A percentile compares a stretch with the other conserved stretches of the same genome.
Conservation (phyloP, 1,284 basidiomycete genomes). For the Leccinum huronense region DNA sequence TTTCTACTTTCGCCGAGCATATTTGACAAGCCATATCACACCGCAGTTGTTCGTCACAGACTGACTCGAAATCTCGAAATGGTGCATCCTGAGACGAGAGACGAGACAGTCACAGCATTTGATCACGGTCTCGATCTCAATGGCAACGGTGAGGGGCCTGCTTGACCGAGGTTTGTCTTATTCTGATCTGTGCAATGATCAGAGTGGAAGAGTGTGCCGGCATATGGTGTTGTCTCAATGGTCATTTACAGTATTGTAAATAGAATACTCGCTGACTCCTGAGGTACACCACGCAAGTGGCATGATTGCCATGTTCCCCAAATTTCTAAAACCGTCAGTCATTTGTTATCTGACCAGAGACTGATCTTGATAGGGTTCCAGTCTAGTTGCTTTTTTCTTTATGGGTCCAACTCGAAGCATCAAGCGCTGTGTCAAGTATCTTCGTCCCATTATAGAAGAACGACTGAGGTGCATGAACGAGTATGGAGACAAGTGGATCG, state of each 20-base stretch:
- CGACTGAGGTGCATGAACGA: slow-evolving; percentile 33
- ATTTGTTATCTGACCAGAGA: too few species aligned
- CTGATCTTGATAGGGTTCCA: background rate
- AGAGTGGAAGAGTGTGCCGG: slow-evolving; percentile 35
- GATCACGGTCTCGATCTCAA: slow-evolving; percentile 23
- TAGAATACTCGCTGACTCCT: slow-evolving; percentile 34
- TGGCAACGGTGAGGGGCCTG: slow-evolving; percentile 15
- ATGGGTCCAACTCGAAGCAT: background rate
- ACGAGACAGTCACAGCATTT: slow-evolving; percentile 36
- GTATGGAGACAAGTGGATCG: slow-evolving; percentile 38
- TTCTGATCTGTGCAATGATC: background rate
- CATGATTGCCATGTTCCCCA: slow-evolving; percentile 25
- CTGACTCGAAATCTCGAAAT: background rate
- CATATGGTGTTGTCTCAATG: slow-evolving; percentile 8
- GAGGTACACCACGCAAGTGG: too few species aligned
- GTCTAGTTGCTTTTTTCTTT: slow-evolving; percentile 5
- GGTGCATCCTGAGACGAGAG: slow-evolving; percentile 17
- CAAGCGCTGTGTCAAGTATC: slow-evolving; percentile 24
- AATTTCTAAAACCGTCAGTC: too few species aligned
- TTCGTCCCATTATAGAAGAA: slow-evolving; percentile 38
- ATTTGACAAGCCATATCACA: too few species aligned
- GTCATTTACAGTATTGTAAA: slow-evolving; percentile 35
- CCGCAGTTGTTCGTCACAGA: too few species aligned
- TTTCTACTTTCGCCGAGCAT: background rate
- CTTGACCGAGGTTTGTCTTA: background rate